Evolutionary conservation across 2,329 filamentous ascomycete genomes (phyloP).

Genomic region (Metarhizium sp.): DNA sequence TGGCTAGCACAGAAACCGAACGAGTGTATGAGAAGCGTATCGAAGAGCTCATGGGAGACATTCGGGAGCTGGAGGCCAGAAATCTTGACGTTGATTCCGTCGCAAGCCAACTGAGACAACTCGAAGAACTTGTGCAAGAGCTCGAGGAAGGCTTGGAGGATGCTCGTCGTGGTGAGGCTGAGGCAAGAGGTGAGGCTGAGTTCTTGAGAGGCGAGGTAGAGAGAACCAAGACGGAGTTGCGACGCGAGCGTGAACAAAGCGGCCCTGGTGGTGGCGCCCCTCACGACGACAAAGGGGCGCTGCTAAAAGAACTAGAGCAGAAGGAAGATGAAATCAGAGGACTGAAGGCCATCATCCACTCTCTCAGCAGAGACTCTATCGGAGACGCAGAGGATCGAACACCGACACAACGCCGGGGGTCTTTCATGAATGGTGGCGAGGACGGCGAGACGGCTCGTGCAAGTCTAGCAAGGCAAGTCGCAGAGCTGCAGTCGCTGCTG

Average conservation of each 20-base stretch:
- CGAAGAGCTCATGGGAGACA: slow-evolving; percentile 72
- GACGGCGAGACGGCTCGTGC: slow-evolving; percentile 34
- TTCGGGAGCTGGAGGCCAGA: slow-evolving; percentile 72
- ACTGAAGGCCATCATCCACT: slow-evolving; percentile 96
- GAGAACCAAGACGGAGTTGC: slow-evolving; percentile 76
- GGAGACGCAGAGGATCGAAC: slow-evolving; percentile 28
- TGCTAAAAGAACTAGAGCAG: slow-evolving; percentile 73
- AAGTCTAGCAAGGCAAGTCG: slow-evolving; percentile 70
- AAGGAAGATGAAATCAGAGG: slow-evolving; percentile 97
- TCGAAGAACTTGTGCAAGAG: slow-evolving; percentile 94
- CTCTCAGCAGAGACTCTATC: slow-evolving; percentile 70
- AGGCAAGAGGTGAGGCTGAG: slow-evolving; percentile 91
- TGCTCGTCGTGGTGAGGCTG: slow-evolving; percentile 84
- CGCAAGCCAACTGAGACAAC: slow-evolving; percentile 81
- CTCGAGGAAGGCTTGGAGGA: slow-evolving; percentile 95
- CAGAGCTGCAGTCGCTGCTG: slow-evolving; percentile 63
- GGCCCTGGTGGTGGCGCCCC: slow-evolving; percentile 21
- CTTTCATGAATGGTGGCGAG: slow-evolving; percentile 20
- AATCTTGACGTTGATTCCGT: slow-evolving; percentile 88
- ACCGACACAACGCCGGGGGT: slow-evolving; percentile 20
- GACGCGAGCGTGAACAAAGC: slow-evolving; percentile 78
- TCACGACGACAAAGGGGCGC: slow-evolving; percentile 34
- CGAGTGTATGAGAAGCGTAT: slow-evolving; percentile 93
- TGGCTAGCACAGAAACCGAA: slow-evolving; percentile 92
- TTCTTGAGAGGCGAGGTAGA: slow-evolving; percentile 93